Base-by-base conservation (phyloP, 345 rosid species). In the Populus simonii region DNA sequence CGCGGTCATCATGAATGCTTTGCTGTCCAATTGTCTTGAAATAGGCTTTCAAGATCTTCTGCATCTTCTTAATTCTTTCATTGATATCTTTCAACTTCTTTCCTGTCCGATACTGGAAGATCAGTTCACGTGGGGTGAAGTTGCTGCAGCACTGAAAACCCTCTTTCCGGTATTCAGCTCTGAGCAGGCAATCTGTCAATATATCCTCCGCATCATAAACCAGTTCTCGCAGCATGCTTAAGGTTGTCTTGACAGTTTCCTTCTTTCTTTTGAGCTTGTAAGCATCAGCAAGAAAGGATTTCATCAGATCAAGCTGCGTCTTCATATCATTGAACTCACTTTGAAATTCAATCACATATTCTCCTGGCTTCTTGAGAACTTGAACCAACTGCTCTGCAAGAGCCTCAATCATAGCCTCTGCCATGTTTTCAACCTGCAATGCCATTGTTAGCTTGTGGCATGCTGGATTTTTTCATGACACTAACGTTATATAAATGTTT, bases 201-300 rank as follows among this genome's bases (percentile, higher is more conserved):
- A 31, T 20, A 39, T 71, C 41, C 59, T 31, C 74, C 11, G 62
- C 43, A 9, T 49, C 74, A 71, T 71, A 71, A 71, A 47, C 38
- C 25, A 71, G 41, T 51, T 49, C 43, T 49, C 74, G 33, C 15
- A 9, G 74, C 29, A 31, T 71, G 25, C 41, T 49, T 71, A 51
- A 71, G 23, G 39, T 71, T 71, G 62, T 29, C 53, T 71, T 31
- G 25, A 71, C 43, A 29, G 62, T 51, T 71, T 49, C 74, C 62
- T 49, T 10, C 41, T 71, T 71, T 71, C 74, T 49, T 29, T 49
- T 71, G 39, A 71, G 62, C 63, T 51, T 71, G 62, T 41, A 71
- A 51, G 74, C 62, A 71, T 71, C 74, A 29, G 55, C 25, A 16
- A 71, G 59, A 71, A 71, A 71, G 41, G 74, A 71, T 71, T 51